Conservation (phyloP, 441 rosid genomes). For the Euphorbia schlechtendalii region DNA sequence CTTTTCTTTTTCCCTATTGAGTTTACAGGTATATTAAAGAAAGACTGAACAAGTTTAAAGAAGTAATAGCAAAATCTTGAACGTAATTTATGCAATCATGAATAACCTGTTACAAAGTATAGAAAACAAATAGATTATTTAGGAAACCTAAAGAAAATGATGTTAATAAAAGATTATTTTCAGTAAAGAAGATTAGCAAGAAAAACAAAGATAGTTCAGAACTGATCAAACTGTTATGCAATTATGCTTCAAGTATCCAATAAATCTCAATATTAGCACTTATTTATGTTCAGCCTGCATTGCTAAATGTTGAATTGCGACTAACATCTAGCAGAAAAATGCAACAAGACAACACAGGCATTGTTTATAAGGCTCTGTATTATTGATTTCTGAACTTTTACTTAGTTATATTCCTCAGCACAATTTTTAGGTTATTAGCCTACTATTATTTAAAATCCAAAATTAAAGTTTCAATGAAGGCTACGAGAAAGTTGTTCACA, state of each 20-base stretch:
- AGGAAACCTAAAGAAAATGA: conserved; percentile 4
- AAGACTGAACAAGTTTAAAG: conserved; percentile 36
- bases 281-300: background rate
- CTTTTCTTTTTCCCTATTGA: background rate
- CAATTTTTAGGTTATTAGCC: too few relatives aligned
- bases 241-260: background rate
- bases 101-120: conserved; percentile 53
- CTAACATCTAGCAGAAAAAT: background rate
- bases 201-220: background rate
- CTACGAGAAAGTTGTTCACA: background rate
- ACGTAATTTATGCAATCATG: too few relatives aligned
- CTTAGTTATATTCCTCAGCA: too few relatives aligned
- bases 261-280: background rate
- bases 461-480: background rate
- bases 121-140: conserved; percentile 9
- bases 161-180: background rate
- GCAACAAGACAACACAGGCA: too few relatives aligned
- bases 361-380: too few relatives aligned
- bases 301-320: background rate
- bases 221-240: background rate
- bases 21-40: background rate
- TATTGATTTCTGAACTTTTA: too few relatives aligned
- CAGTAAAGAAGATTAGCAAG: background rate
- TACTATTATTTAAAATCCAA: background rate
- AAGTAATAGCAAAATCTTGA: conserved; percentile 84